phyloP scores from a whole-genome alignment of 768 basidiomycete genomes.

The Mycena alexandri region DNA sequence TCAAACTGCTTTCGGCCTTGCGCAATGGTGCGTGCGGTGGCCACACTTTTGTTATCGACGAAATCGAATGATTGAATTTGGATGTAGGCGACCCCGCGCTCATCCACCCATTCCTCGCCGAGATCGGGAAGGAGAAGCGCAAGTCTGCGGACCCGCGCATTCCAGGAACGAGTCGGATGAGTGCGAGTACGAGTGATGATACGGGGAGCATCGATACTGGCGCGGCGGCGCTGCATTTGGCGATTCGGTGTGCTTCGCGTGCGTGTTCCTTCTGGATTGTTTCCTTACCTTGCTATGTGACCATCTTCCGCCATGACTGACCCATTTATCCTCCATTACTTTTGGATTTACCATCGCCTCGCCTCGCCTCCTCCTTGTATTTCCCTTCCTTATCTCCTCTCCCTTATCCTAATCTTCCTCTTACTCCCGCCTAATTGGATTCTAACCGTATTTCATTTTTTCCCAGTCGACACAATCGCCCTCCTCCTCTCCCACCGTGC shows the following conservation, averaged over 20 bases:
- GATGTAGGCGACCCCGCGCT: conserved; percentile 77
- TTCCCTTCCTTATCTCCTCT: background rate
- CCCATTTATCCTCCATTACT: too few relatives aligned
- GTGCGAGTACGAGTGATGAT: background rate
- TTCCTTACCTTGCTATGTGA: background rate
- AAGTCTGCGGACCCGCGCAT: conserved; percentile 53
- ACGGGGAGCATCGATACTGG: conserved; percentile 67
- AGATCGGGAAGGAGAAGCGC: conserved; percentile 76
- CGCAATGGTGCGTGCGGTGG: conserved; percentile 72
- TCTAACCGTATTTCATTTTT: background rate
- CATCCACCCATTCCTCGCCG: conserved; percentile 86
- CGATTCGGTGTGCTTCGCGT: conserved; percentile 86
- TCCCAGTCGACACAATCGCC: conserved; percentile 69
- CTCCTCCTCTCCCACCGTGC: conserved; percentile 78
- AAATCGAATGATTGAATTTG: too few relatives aligned
- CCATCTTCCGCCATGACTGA: too few relatives aligned
- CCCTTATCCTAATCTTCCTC: background rate
- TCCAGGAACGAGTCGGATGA: background rate
- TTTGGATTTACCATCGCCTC: too few relatives aligned
- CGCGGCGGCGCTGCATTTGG: conserved; percentile 84
- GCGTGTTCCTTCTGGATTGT: conserved; percentile 43
- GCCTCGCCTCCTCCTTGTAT: too few relatives aligned
- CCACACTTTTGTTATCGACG: too few relatives aligned
- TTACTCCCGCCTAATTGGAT: too few relatives aligned
- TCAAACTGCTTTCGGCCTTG: conserved; percentile 73